These are phyloP conservation scores for Verticillium albo-atrum DNA, from an alignment of 2,329 filamentous ascomycete species.

Conservation along the genomic window DNA sequence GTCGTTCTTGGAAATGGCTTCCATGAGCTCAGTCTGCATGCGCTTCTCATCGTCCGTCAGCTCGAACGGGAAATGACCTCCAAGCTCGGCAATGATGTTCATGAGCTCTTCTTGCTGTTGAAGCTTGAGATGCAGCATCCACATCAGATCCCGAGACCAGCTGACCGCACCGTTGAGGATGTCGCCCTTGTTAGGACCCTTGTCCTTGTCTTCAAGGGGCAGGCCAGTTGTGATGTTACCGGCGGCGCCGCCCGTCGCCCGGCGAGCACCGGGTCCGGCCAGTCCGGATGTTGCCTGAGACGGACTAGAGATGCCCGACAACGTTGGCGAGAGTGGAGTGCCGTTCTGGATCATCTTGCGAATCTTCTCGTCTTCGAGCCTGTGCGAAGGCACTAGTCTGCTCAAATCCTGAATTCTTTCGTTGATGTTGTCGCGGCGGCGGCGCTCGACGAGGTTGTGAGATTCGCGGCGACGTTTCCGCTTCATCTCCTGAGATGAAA, in stretches of 20 bases:
- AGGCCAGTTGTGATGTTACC: slow-evolving; percentile 90
- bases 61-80: slow-evolving; percentile 74
- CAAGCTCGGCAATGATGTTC: slow-evolving; percentile 67
- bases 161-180: slow-evolving; percentile 95
- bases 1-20: slow-evolving; percentile 80
- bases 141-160: slow-evolving; percentile 97
- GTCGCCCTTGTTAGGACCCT: slow-evolving; percentile 97
- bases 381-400: slow-evolving; percentile 84
- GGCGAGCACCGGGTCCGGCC: slow-evolving; percentile 76
- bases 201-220: slow-evolving; percentile 95
- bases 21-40: slow-evolving; percentile 90
- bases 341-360: slow-evolving; percentile 93
- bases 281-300: slow-evolving; percentile 79
- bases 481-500: slow-evolving; percentile 90
- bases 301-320: slow-evolving; percentile 66
- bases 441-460: slow-evolving; percentile 92
- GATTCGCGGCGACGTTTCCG: slow-evolving; percentile 86
- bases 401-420: slow-evolving; percentile 96
- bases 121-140: slow-evolving; percentile 86
- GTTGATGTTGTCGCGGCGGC: slow-evolving; percentile 96
- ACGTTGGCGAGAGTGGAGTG: slow-evolving; percentile 79
- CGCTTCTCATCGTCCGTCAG: slow-evolving; percentile 88
- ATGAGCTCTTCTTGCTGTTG: slow-evolving; percentile 85
- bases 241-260: slow-evolving; percentile 64
- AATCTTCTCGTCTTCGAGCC: slow-evolving; percentile 94